phyloP scores from a whole-genome alignment of 176 grass and related monocot genomes.

The Neostapfia colusana region DNA sequence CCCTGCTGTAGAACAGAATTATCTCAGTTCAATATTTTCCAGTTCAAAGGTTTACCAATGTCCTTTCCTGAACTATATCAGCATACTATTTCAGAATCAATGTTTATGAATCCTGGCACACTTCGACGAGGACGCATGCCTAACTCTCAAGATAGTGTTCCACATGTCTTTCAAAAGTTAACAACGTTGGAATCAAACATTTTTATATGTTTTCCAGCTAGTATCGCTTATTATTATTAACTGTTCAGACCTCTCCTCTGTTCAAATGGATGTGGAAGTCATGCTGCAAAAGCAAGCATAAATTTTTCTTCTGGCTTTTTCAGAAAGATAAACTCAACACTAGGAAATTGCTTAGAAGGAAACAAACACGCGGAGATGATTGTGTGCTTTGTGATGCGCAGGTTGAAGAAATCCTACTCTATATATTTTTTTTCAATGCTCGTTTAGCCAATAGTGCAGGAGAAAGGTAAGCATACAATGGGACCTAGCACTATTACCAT shows the following conservation, averaged over 20 bases:
- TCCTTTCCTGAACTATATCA: neutral
- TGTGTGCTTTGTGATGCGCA: too few relatives aligned
- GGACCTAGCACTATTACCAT: too few relatives aligned
- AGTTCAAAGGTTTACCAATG: neutral
- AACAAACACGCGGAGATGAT: too few relatives aligned
- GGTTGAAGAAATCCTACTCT: too few relatives aligned
- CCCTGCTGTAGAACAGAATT: neutral
- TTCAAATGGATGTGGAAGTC: too few relatives aligned
- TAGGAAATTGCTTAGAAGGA: too few relatives aligned
- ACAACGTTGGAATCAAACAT: neutral
- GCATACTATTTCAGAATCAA: conserved; percentile 11
- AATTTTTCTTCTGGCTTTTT: neutral
- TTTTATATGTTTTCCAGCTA: conserved; percentile 2
- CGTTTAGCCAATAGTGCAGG: too few relatives aligned
- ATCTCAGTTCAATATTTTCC: conserved; percentile 11
- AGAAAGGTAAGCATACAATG: too few relatives aligned
- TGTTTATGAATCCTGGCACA: neutral
- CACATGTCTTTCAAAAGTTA: conserved; percentile 6
- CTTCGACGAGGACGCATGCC: conserved; percentile 23
- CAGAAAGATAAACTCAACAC: too few relatives aligned
- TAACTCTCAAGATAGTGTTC: conserved; percentile 23
- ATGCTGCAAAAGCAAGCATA: too few relatives aligned
- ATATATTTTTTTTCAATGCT: too few relatives aligned
- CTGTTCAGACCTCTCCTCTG: neutral
- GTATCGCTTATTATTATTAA: neutral